Evolutionary conservation across 2,329 filamentous ascomycete species (phyloP).

Genomic region (Pseudogymnoascus sp.): DNA sequence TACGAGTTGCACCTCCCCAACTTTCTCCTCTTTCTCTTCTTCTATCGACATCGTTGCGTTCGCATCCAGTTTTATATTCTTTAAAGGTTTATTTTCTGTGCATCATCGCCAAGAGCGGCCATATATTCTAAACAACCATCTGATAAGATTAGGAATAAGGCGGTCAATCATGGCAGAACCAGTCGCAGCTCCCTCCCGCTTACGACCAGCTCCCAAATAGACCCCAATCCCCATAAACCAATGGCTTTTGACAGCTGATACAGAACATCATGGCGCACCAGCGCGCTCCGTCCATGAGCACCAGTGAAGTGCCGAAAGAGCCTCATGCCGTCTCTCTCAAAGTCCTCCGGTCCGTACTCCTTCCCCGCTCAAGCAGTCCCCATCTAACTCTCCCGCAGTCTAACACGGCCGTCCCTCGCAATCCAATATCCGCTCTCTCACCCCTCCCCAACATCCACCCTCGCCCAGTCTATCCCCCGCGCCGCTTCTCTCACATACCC

Average conservation of each 20-base stretch:
- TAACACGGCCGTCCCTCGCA: slow-evolving; percentile 74
- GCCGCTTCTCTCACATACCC: slow-evolving; percentile 70
- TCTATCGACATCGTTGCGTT: slow-evolving; percentile 8
- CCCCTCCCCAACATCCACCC: slow-evolving; percentile 34
- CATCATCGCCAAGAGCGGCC: neutral
- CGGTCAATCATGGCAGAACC: slow-evolving; percentile 9
- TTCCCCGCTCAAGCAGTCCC: slow-evolving; percentile 1
- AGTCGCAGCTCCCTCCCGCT: neutral
- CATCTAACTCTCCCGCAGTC: slow-evolving; percentile 40
- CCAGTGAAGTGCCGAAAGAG: slow-evolving; percentile 48
- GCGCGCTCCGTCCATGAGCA: slow-evolving; percentile 22
- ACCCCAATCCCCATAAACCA: neutral
- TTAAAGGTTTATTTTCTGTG: neutral
- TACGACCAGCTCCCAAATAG: neutral
- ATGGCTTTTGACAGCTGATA: neutral
- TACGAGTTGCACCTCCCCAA: slow-evolving; percentile 28
- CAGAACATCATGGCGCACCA: slow-evolving; percentile 26
- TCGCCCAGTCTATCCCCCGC: slow-evolving; percentile 31
- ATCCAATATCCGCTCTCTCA: slow-evolving; percentile 58
- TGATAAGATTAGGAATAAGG: neutral
- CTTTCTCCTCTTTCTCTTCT: slow-evolving; percentile 1
- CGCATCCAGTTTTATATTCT: neutral
- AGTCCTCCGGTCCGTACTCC: slow-evolving; percentile 51
- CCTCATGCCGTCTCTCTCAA: slow-evolving; percentile 73
- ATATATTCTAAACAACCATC: neutral